Evolutionary conservation across 2,329 filamentous ascomycete genomes (phyloP), one percentile per base, ranked within the genome.

Genomic region (Aspergillus alliaceus): DNA sequence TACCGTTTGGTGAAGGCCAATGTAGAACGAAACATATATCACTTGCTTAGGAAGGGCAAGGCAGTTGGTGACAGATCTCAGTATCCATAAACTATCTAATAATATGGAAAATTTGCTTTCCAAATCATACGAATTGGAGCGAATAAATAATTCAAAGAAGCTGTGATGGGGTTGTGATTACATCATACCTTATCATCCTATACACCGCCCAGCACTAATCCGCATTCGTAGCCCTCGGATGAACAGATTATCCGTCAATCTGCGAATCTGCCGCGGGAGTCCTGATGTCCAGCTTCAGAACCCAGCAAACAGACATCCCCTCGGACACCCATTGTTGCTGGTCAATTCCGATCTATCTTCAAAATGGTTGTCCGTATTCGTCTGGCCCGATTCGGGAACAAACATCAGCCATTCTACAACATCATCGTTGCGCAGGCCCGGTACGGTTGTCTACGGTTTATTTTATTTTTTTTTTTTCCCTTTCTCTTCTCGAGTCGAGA

Each of bases 381-480:
- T 58, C 87, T 99, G 67, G 90, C 95, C 67, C 93, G 95, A 75
- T 96, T 98, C 75, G 92, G 93, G 72, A 91, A 89, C 75, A 86
- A 85, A 64, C 93, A 96, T 73, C 75, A 85, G n/a, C 93, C 95
- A 2, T 89, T 97, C 68, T 99, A 96, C 84, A 99, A 99, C 80
- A 97, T 99, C 63, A 91, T 98, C 64, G 90, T 99, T 63, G 86
- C 92, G 15, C 93, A 98, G 71, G 93, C 93, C 47, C 88, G 93
- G 90, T 96, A 84, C 64, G 82, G 65, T 56, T 18, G 54, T 44
- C 34, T 46, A 44, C 47, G 47, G 44, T 51, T 54, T 56, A 29
- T 29, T 29, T 35, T n/a, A n/a, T n/a, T 29, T 55, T 39, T 50
- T 27, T 27, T 29, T 44, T 18, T 32, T 22, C 14, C 11, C 22